These are phyloP conservation scores for Urtica urens DNA, from an alignment of 306 rosid genomes.

Conservation along the genomic window DNA sequence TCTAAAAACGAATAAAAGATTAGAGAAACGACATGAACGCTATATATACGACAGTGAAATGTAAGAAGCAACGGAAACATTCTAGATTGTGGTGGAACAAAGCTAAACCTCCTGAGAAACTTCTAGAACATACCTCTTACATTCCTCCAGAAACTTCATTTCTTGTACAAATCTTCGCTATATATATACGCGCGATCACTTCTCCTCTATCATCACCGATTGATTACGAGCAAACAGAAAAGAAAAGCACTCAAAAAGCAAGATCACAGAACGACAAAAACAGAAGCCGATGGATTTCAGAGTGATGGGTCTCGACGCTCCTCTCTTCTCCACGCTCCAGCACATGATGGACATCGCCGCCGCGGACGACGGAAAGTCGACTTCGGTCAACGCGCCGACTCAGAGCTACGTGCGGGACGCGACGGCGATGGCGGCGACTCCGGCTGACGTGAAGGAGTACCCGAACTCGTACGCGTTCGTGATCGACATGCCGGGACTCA, in stretches of 20 bases:
- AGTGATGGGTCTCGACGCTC: slow-evolving; percentile 52
- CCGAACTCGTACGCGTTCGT: slow-evolving; percentile 53
- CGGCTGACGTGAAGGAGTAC: slow-evolving; percentile 72
- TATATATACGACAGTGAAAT: no score
- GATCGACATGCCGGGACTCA: slow-evolving; percentile 89
- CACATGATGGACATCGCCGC: slow-evolving; percentile 42
- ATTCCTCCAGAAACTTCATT: slow-evolving; percentile 17
- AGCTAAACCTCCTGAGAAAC: background rate
- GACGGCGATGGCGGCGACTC: slow-evolving; percentile 80
- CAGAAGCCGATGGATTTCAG: slow-evolving; percentile 51
- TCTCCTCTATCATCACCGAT: rapidly evolving
- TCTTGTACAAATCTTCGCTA: background rate
- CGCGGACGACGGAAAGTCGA: slow-evolving; percentile 33
- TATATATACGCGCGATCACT: background rate
- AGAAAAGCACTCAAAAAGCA: no score
- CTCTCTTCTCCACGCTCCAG: slow-evolving; percentile 46
- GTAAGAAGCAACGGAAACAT: no score
- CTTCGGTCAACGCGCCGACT: slow-evolving; percentile 53
- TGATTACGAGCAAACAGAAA: background rate
- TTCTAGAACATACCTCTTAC: slow-evolving; percentile 16
- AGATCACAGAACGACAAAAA: background rate
- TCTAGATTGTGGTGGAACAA: slow-evolving; percentile 10
- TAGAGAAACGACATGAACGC: no score
- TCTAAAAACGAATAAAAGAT: no score
- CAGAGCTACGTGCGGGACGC: slow-evolving; percentile 62